Percentiles rank a stretch among this genome's conserved stretches.
Evolutionary conservation across 106 monocot genomes (phyloP).

Genomic region (Dendrobium chrysotoxum): DNA sequence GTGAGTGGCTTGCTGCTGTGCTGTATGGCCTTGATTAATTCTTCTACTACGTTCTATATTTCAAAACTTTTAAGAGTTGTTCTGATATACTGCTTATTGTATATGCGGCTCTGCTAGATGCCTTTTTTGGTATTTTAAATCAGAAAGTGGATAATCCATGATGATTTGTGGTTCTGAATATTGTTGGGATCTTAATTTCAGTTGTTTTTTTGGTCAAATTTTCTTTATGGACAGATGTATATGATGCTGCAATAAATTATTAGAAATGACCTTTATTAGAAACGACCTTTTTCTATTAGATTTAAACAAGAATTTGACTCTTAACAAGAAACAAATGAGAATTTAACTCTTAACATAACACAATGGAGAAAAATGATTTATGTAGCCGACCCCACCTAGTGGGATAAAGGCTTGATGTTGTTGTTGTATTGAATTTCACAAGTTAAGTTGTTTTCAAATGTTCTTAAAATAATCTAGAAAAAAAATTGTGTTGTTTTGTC

Average conservation of each 20-base stretch:
- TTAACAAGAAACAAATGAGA: no score
- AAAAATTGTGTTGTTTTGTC: neutral
- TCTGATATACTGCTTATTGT: neutral
- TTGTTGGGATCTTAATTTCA: neutral
- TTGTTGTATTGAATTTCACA: neutral
- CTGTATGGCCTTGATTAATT: neutral
- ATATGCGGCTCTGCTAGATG: neutral
- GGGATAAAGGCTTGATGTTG: no score
- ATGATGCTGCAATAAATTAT: no score
- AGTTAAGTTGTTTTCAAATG: neutral
- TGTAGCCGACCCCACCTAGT: no score
- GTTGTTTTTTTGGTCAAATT: neutral
- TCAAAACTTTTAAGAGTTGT: neutral
- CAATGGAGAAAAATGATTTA: no score
- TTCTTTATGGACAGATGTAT: neutral
- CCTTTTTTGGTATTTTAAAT: neutral
- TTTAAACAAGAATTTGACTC: no score
- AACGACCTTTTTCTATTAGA: no score
- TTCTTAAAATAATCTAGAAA: neutral
- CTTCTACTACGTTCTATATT: neutral
- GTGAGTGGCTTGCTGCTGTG: slow-evolving; percentile 21
- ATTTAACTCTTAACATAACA: no score
- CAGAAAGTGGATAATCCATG: neutral
- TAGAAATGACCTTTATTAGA: no score
- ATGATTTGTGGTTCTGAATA: neutral